These are phyloP conservation scores for Davidsoniella neocaledoniae DNA, from an alignment of 2,329 filamentous ascomycete genomes.

Conservation along the genomic window DNA sequence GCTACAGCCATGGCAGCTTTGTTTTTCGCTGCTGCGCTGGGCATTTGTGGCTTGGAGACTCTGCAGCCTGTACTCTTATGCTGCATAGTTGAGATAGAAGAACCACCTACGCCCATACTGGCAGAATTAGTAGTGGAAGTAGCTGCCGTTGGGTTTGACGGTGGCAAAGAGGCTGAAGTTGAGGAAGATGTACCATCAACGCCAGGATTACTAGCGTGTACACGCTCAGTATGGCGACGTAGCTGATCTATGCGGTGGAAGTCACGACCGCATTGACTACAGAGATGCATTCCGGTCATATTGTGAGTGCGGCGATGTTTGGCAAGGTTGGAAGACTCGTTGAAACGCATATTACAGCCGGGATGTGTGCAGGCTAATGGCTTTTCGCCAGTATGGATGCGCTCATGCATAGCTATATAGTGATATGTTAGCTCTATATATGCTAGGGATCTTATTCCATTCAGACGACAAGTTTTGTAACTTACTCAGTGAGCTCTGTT, in stretches of 20 bases:
- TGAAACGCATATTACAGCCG: conserved; percentile 38
- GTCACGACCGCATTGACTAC: conserved; percentile 35
- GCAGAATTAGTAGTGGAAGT: not conserved
- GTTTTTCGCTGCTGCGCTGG: too few relatives aligned
- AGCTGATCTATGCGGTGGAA: conserved; percentile 46
- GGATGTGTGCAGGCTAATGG: conserved; percentile 37
- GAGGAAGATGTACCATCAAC: not conserved
- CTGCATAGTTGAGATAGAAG: too few relatives aligned
- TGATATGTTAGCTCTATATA: conserved; percentile 5
- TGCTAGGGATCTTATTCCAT: too few relatives aligned
- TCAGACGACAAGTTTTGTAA: conserved; percentile 6
- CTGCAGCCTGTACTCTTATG: too few relatives aligned
- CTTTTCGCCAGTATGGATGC: conserved; percentile 49
- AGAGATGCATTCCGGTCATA: conserved; percentile 33
- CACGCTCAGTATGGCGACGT: conserved; percentile 28
- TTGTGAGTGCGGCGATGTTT: conserved; percentile 49
- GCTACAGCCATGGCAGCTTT: too few relatives aligned
- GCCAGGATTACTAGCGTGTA: conserved; percentile 16
- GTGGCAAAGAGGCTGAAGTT: not conserved
- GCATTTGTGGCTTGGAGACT: too few relatives aligned
- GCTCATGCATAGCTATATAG: conserved; percentile 43
- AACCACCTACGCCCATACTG: not conserved
- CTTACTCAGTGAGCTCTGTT: conserved; percentile 50
- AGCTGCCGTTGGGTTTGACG: not conserved
- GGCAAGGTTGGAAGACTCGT: conserved; percentile 49